phyloP scores from a whole-genome alignment of 768 basidiomycete genomes.

The Boletus pseudo-olivaceus region DNA sequence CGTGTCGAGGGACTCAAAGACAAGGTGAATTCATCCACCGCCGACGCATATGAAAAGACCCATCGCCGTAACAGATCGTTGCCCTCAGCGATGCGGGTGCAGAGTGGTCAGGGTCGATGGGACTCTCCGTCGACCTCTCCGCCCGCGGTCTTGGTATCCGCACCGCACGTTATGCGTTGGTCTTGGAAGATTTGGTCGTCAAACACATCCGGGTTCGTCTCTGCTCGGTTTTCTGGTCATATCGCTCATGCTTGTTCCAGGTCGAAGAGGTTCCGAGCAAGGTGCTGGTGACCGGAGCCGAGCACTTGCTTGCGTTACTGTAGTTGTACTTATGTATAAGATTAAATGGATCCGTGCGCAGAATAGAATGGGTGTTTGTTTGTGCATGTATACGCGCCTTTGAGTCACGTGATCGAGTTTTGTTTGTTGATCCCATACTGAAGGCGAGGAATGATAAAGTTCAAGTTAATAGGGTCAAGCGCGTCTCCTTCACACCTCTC shows the following conservation, averaged over 20 bases:
- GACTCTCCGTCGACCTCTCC: constrained; percentile 53
- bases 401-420: constrained; percentile 31
- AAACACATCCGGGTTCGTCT: constrained; percentile 55
- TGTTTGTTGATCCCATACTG: constrained; percentile 32
- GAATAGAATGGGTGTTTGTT: constrained; percentile 14
- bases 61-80: constrained; percentile 43
- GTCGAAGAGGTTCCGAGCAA: constrained; percentile 9
- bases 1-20: constrained; percentile 60
- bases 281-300: constrained; percentile 11
- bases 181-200: constrained; percentile 69
- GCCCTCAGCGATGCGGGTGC: constrained; percentile 54
- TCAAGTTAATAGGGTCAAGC: constrained; percentile 29
- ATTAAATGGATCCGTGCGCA: constrained; percentile 18
- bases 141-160: constrained; percentile 51
- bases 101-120: constrained; percentile 52
- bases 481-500: constrained; percentile 27
- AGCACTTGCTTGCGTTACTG: constrained; percentile 10
- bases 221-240: not conserved
- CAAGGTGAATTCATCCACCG: constrained; percentile 43
- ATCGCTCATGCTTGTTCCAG: constrained; percentile 3
- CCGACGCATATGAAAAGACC: constrained; percentile 20
- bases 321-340: not conserved
- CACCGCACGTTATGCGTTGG: constrained; percentile 58
- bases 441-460: constrained; percentile 31
- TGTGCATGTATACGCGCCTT: constrained; percentile 31